These are phyloP conservation scores for Kodamaea kaohsiungensis DNA, from an alignment of 805 yeast genomes.

Conservation along the genomic window DNA sequence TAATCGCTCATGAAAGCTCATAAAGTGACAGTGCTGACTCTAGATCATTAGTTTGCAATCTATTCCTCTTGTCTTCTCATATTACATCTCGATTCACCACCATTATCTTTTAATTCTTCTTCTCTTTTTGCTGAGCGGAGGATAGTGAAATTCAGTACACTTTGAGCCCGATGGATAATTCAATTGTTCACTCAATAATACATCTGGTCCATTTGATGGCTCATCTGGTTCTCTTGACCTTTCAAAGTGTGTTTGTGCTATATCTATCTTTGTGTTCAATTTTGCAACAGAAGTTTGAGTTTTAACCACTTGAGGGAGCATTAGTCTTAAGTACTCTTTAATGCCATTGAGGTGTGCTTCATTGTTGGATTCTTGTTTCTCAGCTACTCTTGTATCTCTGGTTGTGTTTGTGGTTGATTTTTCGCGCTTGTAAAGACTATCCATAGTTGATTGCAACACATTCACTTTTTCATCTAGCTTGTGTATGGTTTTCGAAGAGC, in stretches of 20 bases:
- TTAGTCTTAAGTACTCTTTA: neutral
- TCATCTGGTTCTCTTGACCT: neutral
- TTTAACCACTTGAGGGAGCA: neutral
- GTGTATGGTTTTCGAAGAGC: neutral
- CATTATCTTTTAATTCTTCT: conserved; percentile 2
- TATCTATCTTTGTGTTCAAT: neutral
- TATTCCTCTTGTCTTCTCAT: too few species aligned
- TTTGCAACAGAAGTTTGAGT: neutral
- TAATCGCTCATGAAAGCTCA: too few species aligned
- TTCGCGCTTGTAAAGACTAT: neutral
- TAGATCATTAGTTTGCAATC: too few species aligned
- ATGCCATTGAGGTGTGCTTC: neutral
- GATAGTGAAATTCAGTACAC: neutral
- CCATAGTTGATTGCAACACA: neutral
- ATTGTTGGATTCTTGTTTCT: neutral
- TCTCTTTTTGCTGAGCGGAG: conserved; percentile 2
- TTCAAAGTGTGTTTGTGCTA: neutral
- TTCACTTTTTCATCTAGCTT: neutral
- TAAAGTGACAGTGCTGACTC: too few species aligned
- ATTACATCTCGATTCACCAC: too few species aligned
- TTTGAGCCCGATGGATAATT: neutral
- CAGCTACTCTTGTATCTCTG: neutral
- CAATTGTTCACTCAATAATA: neutral
- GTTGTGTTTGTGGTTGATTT: neutral
- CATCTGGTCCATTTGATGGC: neutral